Evolutionary conservation across 2,329 filamentous ascomycete genomes (phyloP).

Genomic region (Microdochium bolleyi): DNA sequence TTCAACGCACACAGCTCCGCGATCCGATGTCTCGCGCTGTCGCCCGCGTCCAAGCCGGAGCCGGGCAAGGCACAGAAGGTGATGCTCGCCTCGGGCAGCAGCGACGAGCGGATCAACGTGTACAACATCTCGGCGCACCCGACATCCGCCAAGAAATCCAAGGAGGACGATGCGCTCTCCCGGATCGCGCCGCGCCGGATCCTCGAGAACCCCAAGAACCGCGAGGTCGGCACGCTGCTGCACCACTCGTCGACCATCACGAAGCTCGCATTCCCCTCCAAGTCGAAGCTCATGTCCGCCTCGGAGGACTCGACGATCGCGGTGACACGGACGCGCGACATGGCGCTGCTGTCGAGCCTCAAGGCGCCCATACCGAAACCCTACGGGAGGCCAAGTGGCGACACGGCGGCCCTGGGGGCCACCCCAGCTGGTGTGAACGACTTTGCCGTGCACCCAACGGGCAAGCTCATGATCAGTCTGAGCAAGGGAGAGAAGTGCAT

Average conservation of each 20-base stretch:
- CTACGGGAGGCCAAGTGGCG: conserved; percentile 74
- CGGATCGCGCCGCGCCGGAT: conserved; percentile 65
- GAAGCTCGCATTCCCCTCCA: conserved; percentile 70
- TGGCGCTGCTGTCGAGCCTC: conserved; percentile 79
- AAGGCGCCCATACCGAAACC: conserved; percentile 81
- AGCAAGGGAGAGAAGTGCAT: conserved; percentile 85
- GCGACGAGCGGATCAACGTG: conserved; percentile 90
- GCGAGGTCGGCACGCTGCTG: conserved; percentile 77
- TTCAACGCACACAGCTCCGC: conserved; percentile 91
- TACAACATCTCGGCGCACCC: conserved; percentile 76
- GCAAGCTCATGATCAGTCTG: conserved; percentile 94
- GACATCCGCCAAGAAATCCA: conserved; percentile 33
- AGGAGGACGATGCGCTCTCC: conserved; percentile 52
- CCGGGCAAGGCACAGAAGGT: conserved; percentile 68
- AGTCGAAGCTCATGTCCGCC: conserved; percentile 79
- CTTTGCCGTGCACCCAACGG: conserved; percentile 90
- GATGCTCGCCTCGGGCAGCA: conserved; percentile 83
- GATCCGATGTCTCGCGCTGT: conserved; percentile 82
- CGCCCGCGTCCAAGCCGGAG: conserved; percentile 58
- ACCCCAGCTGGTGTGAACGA: conserved; percentile 86
- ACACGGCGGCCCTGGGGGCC: conserved; percentile 76
- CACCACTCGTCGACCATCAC: conserved; percentile 84
- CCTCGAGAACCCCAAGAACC: conserved; percentile 77
- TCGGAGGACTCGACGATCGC: conserved; percentile 89
- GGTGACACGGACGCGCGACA: conserved; percentile 80